Percentiles rank a stretch among this genome's conserved stretches.
phyloP scores from a whole-genome alignment of 306 rosid genomes.

The Erythrophleum fordii region DNA sequence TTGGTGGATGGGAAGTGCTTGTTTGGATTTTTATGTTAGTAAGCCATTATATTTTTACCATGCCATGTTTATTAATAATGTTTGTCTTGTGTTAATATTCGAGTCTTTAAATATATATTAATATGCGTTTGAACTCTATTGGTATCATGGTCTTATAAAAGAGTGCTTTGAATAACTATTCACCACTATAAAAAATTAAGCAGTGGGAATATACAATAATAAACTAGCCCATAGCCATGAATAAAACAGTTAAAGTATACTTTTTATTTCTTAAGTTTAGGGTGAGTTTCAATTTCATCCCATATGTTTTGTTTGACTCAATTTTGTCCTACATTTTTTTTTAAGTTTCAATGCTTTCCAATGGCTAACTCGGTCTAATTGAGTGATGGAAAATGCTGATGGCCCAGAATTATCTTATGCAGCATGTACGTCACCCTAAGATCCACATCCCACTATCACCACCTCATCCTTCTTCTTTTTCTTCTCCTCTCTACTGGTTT shows the following conservation, averaged over 20 bases:
- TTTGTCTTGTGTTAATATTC: constrained; percentile 8
- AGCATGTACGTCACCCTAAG: too few species aligned
- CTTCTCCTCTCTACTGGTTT: too few species aligned
- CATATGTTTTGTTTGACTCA: too few species aligned
- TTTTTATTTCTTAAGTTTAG: background rate
- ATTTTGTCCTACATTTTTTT: too few species aligned
- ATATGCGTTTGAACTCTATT: background rate
- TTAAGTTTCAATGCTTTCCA: too few species aligned
- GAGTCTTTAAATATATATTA: background rate
- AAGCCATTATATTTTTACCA: constrained; percentile 17
- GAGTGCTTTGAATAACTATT: background rate
- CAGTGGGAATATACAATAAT: background rate
- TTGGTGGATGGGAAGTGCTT: constrained; percentile 88
- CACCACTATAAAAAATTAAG: background rate
- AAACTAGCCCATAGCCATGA: background rate
- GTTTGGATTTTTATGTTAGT: constrained; percentile 77
- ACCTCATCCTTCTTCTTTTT: too few species aligned
- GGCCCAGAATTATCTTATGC: too few species aligned
- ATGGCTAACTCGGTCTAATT: too few species aligned
- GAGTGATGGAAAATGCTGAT: too few species aligned
- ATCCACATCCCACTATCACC: too few species aligned
- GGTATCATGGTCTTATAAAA: constrained; percentile 4
- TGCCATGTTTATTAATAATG: constrained; percentile 6
- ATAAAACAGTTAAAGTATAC: background rate
- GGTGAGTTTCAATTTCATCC: too few species aligned